These are phyloP conservation scores for Domatiomyces globalis DNA, from an alignment of 2,329 filamentous ascomycete genomes.

Conservation along the genomic window DNA sequence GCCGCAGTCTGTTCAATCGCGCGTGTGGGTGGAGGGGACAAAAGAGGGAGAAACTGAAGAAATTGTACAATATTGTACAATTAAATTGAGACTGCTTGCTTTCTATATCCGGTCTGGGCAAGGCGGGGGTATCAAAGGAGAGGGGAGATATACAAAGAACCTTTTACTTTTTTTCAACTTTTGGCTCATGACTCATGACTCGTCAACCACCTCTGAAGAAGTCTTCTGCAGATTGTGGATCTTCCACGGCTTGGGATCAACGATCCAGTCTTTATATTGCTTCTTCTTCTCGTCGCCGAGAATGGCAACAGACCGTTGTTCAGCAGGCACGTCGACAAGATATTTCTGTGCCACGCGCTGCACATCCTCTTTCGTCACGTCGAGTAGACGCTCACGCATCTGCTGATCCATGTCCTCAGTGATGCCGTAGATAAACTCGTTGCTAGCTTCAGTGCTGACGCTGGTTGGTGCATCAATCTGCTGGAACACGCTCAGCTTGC, in stretches of 20 bases:
- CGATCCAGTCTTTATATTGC: constrained; percentile 35
- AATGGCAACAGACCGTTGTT: constrained; percentile 51
- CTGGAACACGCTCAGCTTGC: constrained; percentile 91
- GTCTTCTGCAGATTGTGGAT: constrained; percentile 14
- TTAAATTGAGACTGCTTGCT: constrained; percentile 1
- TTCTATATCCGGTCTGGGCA: background rate
- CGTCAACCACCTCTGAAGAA: constrained; percentile 1
- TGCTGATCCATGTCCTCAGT: constrained; percentile 79
- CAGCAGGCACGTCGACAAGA: constrained; percentile 53
- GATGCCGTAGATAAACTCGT: constrained; percentile 68
- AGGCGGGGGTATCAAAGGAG: constrained; percentile 12
- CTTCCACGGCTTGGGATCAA: constrained; percentile 11
- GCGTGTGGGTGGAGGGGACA: background rate
- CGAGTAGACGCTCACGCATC: constrained; percentile 69
- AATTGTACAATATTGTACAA: constrained; percentile 6
- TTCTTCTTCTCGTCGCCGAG: constrained; percentile 59
- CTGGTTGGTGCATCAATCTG: constrained; percentile 74
- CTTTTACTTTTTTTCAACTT: constrained; percentile 6
- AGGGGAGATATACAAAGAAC: background rate
- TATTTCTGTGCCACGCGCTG: constrained; percentile 68
- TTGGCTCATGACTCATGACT: background rate
- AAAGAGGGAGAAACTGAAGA: constrained; percentile 1
- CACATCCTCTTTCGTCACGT: constrained; percentile 70
- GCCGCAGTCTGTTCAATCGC: constrained; percentile 33
- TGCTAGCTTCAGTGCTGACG: constrained; percentile 78